Evolutionary conservation across 1,284 basidiomycete genomes (phyloP).

Genomic region (Vanrija sp.): DNA sequence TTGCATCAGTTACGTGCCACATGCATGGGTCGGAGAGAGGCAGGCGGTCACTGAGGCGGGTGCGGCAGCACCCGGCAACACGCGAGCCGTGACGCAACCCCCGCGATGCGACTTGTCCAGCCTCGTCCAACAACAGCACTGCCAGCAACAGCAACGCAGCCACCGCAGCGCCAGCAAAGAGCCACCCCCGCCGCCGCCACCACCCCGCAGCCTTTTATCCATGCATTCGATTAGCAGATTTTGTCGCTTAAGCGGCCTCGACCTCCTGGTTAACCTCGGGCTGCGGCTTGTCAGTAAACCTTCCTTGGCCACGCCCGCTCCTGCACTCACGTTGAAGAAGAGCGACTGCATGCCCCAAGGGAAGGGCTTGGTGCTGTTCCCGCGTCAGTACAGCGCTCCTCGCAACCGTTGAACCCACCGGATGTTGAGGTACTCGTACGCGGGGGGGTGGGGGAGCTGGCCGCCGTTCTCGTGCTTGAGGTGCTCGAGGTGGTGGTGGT

Average conservation of each 20-base stretch:
- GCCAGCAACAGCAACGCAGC: not conserved
- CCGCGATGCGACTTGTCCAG: no score
- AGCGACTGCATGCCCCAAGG: slow-evolving; percentile 46
- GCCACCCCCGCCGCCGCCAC: not conserved
- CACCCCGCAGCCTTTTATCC: slow-evolving; percentile 4
- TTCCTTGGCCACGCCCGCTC: slow-evolving; percentile 1
- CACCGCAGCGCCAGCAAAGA: not conserved
- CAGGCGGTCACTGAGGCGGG: no score
- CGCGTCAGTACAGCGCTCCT: not conserved
- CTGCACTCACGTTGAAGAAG: slow-evolving; percentile 38
- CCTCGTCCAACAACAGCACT: not conserved
- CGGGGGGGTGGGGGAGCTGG: slow-evolving; percentile 33
- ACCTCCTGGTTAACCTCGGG: slow-evolving; percentile 24
- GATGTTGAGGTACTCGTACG: slow-evolving; percentile 48
- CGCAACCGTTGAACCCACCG: slow-evolving; percentile 14
- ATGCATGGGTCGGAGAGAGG: no score
- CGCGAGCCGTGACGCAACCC: no score
- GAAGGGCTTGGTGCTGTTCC: slow-evolving; percentile 27
- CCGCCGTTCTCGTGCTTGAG: slow-evolving; percentile 37
- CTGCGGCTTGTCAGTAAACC: slow-evolving; percentile 1
- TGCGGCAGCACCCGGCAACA: no score
- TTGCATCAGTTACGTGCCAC: no score
- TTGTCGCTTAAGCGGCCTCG: no score
- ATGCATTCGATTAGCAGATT: slow-evolving; percentile 11
- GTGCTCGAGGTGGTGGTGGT: slow-evolving; percentile 36